Percentiles rank a stretch among this genome's conserved stretches.
Conservation (phyloP, 1,284 basidiomycete genomes). For the Entoloma clypeatum region DNA sequence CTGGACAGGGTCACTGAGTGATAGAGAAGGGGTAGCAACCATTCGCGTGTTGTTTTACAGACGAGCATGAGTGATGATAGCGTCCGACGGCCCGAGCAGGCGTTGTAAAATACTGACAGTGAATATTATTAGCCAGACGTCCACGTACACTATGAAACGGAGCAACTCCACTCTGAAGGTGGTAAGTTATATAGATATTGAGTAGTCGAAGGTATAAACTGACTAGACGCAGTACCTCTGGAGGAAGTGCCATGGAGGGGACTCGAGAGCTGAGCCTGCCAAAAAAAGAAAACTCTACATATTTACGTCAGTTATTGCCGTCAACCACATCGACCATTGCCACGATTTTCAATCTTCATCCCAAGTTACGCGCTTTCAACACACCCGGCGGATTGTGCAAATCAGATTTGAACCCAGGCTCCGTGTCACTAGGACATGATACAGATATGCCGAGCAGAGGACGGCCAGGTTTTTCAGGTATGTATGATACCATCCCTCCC, state of each 20-base stretch:
- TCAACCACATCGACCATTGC: background rate
- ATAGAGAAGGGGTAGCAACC: constrained; percentile 33
- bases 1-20: constrained; percentile 28
- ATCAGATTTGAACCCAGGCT: background rate
- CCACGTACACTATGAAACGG: background rate
- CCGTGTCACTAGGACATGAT: constrained; percentile 43
- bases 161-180: constrained; percentile 7
- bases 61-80: constrained; percentile 23
- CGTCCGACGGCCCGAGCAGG: constrained; percentile 13
- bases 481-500: background rate
- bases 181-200: background rate
- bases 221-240: constrained; percentile 11
- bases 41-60: constrained; percentile 26
- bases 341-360: too few relatives aligned
- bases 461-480: constrained; percentile 62
- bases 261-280: background rate
- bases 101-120: constrained; percentile 22
- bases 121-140: background rate
- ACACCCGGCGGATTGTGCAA: background rate
- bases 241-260: constrained; percentile 3
- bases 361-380: background rate
- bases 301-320: background rate
- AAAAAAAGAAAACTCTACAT: background rate
- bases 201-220: background rate
- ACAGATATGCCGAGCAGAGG: constrained; percentile 71